Evolutionary conservation across 176 grass and related monocot species (phyloP).

Genomic region (Rhynchospora pubera): DNA sequence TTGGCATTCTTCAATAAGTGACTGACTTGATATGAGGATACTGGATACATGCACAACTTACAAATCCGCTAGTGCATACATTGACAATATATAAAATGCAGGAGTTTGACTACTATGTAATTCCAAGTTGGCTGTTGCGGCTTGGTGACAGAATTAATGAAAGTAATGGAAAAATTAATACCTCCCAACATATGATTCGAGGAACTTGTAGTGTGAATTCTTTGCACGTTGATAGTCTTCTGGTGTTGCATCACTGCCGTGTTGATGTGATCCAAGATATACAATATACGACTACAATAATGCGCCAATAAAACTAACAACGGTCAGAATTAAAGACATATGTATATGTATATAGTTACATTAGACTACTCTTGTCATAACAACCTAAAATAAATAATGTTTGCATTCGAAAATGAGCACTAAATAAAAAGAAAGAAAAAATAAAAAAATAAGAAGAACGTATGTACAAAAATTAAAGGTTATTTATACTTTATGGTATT

Average conservation of each 20-base stretch:
- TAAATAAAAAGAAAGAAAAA: not conserved
- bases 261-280: slow-evolving; percentile 56
- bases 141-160: not conserved
- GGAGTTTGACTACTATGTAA: not conserved
- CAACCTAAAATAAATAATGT: too few species aligned
- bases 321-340: not conserved
- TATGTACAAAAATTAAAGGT: not conserved
- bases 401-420: not conserved
- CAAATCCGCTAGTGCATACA: not conserved
- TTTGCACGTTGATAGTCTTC: slow-evolving; percentile 33
- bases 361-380: not conserved
- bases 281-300: slow-evolving; percentile 62
- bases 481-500: too few species aligned
- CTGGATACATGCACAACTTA: not conserved
- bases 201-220: slow-evolving; percentile 50
- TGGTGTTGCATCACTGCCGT: slow-evolving; percentile 18
- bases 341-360: not conserved
- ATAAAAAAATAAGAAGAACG: not conserved
- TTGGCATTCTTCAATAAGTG: not conserved
- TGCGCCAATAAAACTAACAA: not conserved
- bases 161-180: not conserved
- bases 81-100: not conserved
- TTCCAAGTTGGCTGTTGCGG: not conserved
- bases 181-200: slow-evolving; percentile 44
- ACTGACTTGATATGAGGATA: not conserved